Base-by-base conservation (phyloP, 2,329 filamentous ascomycete genomes). In the Aspergillus ustus region DNA sequence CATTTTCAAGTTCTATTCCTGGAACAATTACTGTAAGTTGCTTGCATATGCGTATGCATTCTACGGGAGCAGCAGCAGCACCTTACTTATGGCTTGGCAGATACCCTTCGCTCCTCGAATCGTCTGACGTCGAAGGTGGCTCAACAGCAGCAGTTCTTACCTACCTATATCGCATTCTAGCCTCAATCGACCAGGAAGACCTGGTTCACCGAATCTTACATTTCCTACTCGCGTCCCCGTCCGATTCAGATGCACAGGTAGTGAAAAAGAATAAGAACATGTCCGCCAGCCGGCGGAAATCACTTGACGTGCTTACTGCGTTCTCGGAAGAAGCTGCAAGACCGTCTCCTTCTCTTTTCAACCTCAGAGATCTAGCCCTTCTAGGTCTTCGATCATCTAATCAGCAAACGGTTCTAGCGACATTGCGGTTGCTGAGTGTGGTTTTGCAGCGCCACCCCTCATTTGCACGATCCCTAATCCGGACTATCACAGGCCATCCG, bases 1-100 rank as follows among this genome's bases (percentile, higher is more conserved):
- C 95, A 99, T 77, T 99, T 99, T 72, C 93, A 97, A 74, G 91
- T 98, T 68, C 87, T 99, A 37, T 99, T 99, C 75, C 81, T 99
- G 56, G 92, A 97, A 76, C 95, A 99, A 76, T 81, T 99, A 70
- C 80, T 99, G 87, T 98, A 78, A 73, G 89, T 79, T 5, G 11
- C 9, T 13, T 7, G 28, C 25, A 5, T 4, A n/a, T 17, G 11
- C 17, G 15, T 7, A n/a, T 19, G 20, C 31, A 34, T 44, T 17
- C 9, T 28, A 25, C 3, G 25, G 4, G 4, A 25, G 25, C 25
- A 25, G 28, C 15, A 2, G 13, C 19, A 44, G 2, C 37, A 52
- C 52, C 46, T 55, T 64, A 51, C 34, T 60, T 68, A 8, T 19
- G 9, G 29, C n/a, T 43, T 34, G 52, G 22, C 66, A 95, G 92